phyloP scores from a whole-genome alignment of 2,329 filamentous ascomycete genomes.

The Didymella sp. region DNA sequence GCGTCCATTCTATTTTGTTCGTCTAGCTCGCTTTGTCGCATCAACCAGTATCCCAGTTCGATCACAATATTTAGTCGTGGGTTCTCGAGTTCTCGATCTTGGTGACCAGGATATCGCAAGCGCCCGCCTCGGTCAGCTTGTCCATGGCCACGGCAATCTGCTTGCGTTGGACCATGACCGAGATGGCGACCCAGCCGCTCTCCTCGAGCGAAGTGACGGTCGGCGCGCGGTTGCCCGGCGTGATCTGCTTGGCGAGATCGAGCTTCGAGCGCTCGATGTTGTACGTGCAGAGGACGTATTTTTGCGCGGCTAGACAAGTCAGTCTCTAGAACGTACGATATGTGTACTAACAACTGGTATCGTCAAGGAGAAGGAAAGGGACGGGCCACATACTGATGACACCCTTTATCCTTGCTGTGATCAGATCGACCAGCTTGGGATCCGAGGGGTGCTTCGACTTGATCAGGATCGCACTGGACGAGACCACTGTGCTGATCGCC shows the following conservation, averaged over 20 bases:
- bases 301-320: slow-evolving; percentile 71
- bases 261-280: slow-evolving; percentile 81
- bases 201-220: slow-evolving; percentile 90
- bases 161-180: slow-evolving; percentile 90
- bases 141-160: slow-evolving; percentile 88
- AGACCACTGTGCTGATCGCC: slow-evolving; percentile 91
- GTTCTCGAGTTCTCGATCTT: slow-evolving; percentile 78
- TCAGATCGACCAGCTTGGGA: slow-evolving; percentile 79
- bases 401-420: slow-evolving; percentile 84
- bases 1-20: neutral
- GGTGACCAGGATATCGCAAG: slow-evolving; percentile 83
- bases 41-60: neutral
- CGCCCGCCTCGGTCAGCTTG: slow-evolving; percentile 75
- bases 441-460: slow-evolving; percentile 86
- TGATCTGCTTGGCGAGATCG: slow-evolving; percentile 73
- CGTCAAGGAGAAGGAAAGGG: neutral
- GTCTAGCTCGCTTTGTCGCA: neutral
- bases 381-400: slow-evolving; percentile 75
- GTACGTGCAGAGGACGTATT: slow-evolving; percentile 94
- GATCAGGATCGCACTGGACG: slow-evolving; percentile 87
- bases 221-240: slow-evolving; percentile 90
- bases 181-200: slow-evolving; percentile 92
- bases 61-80: slow-evolving; percentile 7
- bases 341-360: neutral
- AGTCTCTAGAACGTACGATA: slow-evolving; percentile 1